Evolutionary conservation across 1,284 basidiomycete genomes (phyloP).

Genomic region (Puccinia hordei): DNA sequence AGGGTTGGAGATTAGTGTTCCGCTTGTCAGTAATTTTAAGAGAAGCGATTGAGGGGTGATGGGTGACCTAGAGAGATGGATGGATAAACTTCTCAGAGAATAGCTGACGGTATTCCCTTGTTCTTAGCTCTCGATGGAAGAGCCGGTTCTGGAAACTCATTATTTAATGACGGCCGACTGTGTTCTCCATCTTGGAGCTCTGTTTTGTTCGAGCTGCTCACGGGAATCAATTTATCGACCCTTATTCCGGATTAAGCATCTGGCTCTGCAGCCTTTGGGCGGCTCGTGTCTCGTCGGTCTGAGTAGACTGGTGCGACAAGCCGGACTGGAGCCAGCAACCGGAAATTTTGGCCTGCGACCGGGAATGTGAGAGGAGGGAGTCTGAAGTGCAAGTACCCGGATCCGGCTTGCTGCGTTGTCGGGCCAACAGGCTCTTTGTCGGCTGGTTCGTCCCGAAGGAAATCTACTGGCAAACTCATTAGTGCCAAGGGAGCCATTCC

Average conservation of each 20-base stretch:
- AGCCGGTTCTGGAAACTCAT: constrained; percentile 4
- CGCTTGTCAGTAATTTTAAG: background rate
- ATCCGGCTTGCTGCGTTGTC: too few relatives aligned
- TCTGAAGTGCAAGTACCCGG: too few relatives aligned
- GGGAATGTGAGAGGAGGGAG: too few relatives aligned
- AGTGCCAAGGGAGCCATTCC: too few relatives aligned
- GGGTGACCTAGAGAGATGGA: background rate
- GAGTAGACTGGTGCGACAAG: background rate
- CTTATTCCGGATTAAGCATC: background rate
- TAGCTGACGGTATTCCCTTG: background rate
- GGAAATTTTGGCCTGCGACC: too few relatives aligned
- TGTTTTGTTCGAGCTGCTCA: background rate
- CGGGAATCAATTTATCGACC: background rate
- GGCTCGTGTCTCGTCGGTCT: background rate
- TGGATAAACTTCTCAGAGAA: background rate
- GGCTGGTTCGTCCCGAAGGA: too few relatives aligned
- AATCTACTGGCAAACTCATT: too few relatives aligned
- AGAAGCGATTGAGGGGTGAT: background rate
- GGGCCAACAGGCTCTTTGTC: too few relatives aligned
- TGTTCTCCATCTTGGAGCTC: background rate
- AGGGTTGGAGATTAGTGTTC: background rate
- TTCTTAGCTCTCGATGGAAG: background rate
- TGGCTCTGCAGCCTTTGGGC: background rate
- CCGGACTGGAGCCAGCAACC: background rate
- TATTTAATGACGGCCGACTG: background rate